A percentile compares a stretch with the other conserved stretches of the same genome.
phyloP scores from a whole-genome alignment of 495 filamentous ascomycete genomes.

The Achaetomiella virescens region DNA sequence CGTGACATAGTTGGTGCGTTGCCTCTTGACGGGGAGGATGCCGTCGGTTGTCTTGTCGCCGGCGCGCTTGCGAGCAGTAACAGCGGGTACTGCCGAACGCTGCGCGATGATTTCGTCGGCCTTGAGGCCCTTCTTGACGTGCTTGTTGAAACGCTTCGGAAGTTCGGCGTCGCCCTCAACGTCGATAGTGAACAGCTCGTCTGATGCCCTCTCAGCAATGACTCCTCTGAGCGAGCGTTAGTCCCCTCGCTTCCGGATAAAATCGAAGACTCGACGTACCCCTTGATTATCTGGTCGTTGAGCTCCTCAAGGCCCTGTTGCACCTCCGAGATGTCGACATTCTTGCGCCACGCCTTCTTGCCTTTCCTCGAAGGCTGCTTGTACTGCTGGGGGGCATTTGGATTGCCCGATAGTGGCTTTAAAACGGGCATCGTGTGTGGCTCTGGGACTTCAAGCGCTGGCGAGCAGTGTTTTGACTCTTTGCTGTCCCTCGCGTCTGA shows the following conservation, averaged over 20 bases:
- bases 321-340: conserved; percentile 85
- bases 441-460: neutral
- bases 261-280: conserved; percentile 46
- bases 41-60: conserved; percentile 53
- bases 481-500: neutral
- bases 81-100: conserved; percentile 71
- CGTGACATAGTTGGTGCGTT: conserved; percentile 67
- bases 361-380: conserved; percentile 92
- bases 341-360: conserved; percentile 98
- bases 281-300: conserved; percentile 82
- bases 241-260: conserved; percentile 7
- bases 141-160: conserved; percentile 51
- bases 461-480: neutral
- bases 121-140: conserved; percentile 65
- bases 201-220: conserved; percentile 68
- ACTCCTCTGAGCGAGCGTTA: conserved; percentile 59
- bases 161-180: conserved; percentile 22
- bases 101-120: conserved; percentile 84
- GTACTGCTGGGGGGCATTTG: conserved; percentile 44
- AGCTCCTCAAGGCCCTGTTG: conserved; percentile 74
- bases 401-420: conserved; percentile 26
- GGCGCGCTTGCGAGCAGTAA: conserved; percentile 68
- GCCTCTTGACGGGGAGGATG: conserved; percentile 66
- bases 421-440: conserved; percentile 24
- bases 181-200: conserved; percentile 77